phyloP scores from a whole-genome alignment of 148 eudicot genomes.

The Heliamphora exappendiculata region DNA sequence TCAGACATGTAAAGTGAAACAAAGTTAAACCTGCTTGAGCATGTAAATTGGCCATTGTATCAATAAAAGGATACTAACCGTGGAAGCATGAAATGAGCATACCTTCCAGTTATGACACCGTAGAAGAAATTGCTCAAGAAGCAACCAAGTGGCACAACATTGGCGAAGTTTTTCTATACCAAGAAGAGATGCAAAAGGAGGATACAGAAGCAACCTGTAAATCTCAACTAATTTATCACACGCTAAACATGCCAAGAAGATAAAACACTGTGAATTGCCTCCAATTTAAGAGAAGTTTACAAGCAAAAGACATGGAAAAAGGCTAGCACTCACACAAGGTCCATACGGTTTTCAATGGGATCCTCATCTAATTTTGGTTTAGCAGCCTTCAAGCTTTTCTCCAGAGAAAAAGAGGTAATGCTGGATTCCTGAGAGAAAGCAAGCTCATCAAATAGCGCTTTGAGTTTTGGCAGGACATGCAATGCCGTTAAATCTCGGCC shows the following conservation, averaged over 20 bases:
- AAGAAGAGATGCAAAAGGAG: conserved; percentile 86
- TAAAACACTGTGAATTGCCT: conserved; percentile 1
- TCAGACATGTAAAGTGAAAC: conserved; percentile 18
- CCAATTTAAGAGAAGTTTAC: background rate
- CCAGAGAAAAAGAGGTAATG: conserved; percentile 28
- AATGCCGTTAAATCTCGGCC: conserved; percentile 81
- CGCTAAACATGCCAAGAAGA: conserved; percentile 4
- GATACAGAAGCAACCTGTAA: conserved; percentile 79
- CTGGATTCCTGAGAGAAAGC: conserved; percentile 74
- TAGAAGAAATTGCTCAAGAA: conserved; percentile 84
- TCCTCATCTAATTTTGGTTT: conserved; percentile 27
- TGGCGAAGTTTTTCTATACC: conserved; percentile 96
- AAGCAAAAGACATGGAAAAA: conserved; percentile 9
- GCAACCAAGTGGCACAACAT: conserved; percentile 94
- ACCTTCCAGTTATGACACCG: conserved; percentile 86
- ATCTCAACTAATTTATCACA: conserved; percentile 16
- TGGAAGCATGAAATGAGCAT: conserved; percentile 17
- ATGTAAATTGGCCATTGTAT: background rate
- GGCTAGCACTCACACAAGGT: conserved; percentile 69
- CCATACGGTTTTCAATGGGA: conserved; percentile 59
- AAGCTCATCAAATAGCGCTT: conserved; percentile 75
- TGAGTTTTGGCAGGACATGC: conserved; percentile 81
- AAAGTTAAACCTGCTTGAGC: background rate
- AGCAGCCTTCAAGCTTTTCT: conserved; percentile 30
- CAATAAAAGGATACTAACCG: conserved; percentile 1